These are phyloP conservation scores for Mycena venus DNA, from an alignment of 768 basidiomycete genomes.

Conservation along the genomic window DNA sequence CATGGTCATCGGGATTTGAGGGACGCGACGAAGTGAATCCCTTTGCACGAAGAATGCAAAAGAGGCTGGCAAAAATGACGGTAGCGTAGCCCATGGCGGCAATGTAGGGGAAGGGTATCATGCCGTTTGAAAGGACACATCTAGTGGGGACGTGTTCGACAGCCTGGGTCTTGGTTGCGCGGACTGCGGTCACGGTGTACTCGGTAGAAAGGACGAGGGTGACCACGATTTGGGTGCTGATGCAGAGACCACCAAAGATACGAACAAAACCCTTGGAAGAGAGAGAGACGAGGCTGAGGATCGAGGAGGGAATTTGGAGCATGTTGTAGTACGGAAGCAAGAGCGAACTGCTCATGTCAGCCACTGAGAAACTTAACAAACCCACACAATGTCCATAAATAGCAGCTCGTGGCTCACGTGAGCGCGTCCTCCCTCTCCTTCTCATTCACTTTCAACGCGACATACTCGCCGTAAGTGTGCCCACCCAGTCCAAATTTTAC, in stretches of 20 bases:
- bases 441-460: no score
- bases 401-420: no score
- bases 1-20: not conserved
- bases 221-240: not conserved
- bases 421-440: no score
- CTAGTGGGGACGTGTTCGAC: not conserved
- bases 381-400: no score
- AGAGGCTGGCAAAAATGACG: not conserved
- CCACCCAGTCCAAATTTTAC: no score
- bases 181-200: not conserved
- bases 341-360: not conserved
- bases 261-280: not conserved
- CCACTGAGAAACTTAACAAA: not conserved
- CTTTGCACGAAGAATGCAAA: slow-evolving; percentile 14
- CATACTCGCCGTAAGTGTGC: no score
- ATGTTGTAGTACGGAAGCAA: slow-evolving; percentile 1
- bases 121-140: not conserved
- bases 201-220: not conserved
- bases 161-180: not conserved
- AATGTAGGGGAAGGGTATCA: not conserved
- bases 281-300: not conserved
- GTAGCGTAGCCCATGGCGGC: not conserved
- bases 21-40: not conserved
- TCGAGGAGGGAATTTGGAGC: not conserved
- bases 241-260: not conserved